Base-by-base conservation (phyloP, 495 filamentous ascomycete genomes). In the Letharia columbiana region DNA sequence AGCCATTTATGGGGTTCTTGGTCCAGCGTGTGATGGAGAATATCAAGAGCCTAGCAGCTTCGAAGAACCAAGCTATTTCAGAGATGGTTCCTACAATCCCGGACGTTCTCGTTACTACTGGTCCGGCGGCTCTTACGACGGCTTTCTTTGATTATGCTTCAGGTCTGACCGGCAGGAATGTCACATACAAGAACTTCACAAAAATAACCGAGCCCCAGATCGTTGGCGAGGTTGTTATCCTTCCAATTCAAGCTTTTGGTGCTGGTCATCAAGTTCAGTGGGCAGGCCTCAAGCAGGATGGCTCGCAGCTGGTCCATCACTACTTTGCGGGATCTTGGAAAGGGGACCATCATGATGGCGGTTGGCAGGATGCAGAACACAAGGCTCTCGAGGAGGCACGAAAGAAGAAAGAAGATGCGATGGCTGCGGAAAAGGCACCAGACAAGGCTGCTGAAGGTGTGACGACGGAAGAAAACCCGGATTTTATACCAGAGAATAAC, bases 311-410 rank as follows among this genome's bases (percentile, higher is more conserved):
- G 1, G 74, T 75, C 1, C 69, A 72, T 62, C 74, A 76, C 64
- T 72, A 75, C 28, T 73, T 73, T 59, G 71, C 68, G 31, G 74
- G 72, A 18, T 71, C 71, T 63, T 76, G 74, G 74, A 74, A 76
- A 60, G 66, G 67, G 60, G 61, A 65, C 56, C 52, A 71, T 12
- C 62, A 69, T 31, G 67, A 66, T 37, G 47, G 49, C 7, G 42
- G 49, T 9, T 49, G 37, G 44, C 28, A 50, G 15, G 37, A 63
- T 10, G 45, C 41, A 56, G 62, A 52, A 52, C 44, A 52, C 33
- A 40, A 64, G 44, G 61, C 65, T 52, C 47, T 63, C 31, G 65
- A 63, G 44, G 59, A 56, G 42, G 50, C 41, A 61, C 50, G 47
- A 47, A 58, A 63, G 40, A 45, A 63, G 28, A 57, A 67, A 20